Conservation (phyloP, 768 basidiomycete species). For the Psilocybe sp. region DNA sequence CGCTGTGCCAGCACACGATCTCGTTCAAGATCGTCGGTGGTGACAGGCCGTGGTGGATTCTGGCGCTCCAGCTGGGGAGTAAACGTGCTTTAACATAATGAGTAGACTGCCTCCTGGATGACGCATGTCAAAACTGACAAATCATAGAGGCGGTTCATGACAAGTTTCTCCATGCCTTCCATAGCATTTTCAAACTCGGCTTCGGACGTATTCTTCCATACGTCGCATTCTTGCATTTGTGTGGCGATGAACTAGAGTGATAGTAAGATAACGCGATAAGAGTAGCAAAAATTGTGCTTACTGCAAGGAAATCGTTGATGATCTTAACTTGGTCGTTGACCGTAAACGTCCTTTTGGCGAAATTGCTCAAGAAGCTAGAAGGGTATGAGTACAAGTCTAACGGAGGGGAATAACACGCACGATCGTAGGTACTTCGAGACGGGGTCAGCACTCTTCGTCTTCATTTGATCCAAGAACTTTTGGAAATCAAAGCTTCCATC, state of each 20-base stretch:
- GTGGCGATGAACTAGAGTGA: constrained; percentile 73
- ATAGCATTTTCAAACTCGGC: constrained; percentile 93
- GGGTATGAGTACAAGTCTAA: background rate
- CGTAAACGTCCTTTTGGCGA: constrained; percentile 87
- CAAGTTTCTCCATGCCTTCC: constrained; percentile 99
- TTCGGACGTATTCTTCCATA: constrained; percentile 78
- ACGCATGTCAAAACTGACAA: constrained; percentile 56
- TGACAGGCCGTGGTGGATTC: constrained; percentile 71
- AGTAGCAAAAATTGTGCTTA: constrained; percentile 34
- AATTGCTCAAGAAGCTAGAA: constrained; percentile 86
- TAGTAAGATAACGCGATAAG: constrained; percentile 2
- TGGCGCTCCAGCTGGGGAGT: constrained; percentile 77
- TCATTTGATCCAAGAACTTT: constrained; percentile 93
- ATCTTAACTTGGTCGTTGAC: constrained; percentile 93
- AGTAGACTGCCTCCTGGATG: constrained; percentile 3
- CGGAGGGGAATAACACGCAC: constrained; percentile 45
- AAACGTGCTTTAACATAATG: constrained; percentile 65
- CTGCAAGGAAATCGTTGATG: constrained; percentile 89
- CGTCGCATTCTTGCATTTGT: constrained; percentile 82
- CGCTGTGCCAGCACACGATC: constrained; percentile 90
- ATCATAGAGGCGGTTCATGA: constrained; percentile 97
- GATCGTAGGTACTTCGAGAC: constrained; percentile 94
- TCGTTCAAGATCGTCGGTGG: constrained; percentile 93
- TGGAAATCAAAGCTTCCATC: constrained; percentile 86
- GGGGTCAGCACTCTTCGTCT: constrained; percentile 81